Evolutionary conservation across 2,329 filamentous ascomycete species (phyloP).

Genomic region (Pseudopithomyces chartarum): DNA sequence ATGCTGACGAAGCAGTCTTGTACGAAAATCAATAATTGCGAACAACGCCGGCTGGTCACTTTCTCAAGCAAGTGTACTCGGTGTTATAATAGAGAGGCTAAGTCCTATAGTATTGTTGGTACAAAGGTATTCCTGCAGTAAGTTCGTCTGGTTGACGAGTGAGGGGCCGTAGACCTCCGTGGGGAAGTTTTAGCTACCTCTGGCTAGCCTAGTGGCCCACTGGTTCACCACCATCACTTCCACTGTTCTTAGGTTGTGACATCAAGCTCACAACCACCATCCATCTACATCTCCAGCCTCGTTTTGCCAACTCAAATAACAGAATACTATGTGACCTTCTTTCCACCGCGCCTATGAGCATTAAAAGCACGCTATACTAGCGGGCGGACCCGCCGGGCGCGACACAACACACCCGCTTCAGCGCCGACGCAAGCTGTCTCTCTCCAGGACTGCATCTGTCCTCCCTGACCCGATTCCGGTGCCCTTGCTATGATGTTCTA

Average conservation of each 20-base stretch:
- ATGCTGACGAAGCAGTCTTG: conserved; percentile 18
- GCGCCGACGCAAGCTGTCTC: conserved; percentile 20
- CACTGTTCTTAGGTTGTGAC: not conserved
- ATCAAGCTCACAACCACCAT: not conserved
- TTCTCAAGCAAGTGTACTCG: not conserved
- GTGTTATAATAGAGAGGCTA: not conserved
- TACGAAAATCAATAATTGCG: conserved; percentile 10
- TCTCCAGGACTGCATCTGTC: conserved; percentile 11
- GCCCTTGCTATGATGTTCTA: conserved; percentile 1
- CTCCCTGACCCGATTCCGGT: conserved; percentile 8
- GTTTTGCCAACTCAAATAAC: not conserved
- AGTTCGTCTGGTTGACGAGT: not conserved
- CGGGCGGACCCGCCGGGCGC: too few relatives aligned
- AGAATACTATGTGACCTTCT: not conserved
- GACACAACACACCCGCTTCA: conserved; percentile 6
- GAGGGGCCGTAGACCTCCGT: not conserved
- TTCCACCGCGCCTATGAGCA: not conserved
- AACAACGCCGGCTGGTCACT: not conserved
- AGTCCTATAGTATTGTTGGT: not conserved
- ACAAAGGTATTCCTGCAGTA: not conserved
- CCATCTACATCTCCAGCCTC: not conserved
- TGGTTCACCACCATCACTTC: not conserved
- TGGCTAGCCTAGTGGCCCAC: not conserved
- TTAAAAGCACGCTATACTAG: too few relatives aligned
- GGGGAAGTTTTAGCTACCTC: not conserved